Evolutionary conservation across 257 asterid genomes (phyloP).

Genomic region (Solanum pinnatisectum): DNA sequence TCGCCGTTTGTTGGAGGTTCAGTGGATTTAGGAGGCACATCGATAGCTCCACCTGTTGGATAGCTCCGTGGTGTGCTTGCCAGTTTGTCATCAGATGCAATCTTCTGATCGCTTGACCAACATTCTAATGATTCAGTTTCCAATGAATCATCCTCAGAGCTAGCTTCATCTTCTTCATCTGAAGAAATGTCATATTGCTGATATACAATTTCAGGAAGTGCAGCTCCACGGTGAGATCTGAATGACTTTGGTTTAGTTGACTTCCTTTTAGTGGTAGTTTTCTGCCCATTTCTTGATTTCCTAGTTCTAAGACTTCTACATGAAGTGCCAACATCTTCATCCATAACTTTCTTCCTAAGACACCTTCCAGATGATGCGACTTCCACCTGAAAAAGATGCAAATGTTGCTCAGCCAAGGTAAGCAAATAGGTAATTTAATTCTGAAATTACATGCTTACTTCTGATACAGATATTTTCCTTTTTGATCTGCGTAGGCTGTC

Average conservation of each 20-base stretch:
- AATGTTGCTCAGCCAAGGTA: conserved; percentile 17
- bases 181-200: conserved; percentile 49
- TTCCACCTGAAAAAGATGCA: conserved; percentile 50
- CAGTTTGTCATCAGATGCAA: conserved; percentile 21
- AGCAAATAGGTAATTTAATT: conserved; percentile 4
- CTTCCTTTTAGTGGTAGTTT: conserved; percentile 40
- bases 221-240: conserved; percentile 74
- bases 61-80: conserved; percentile 17
- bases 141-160: conserved; percentile 41
- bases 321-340: conserved; percentile 47
- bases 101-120: conserved; percentile 26
- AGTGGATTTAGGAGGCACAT: conserved; percentile 27
- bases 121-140: conserved; percentile 50
- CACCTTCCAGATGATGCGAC: conserved; percentile 47
- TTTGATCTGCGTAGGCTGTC: conserved; percentile 65
- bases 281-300: conserved; percentile 35
- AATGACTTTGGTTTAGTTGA: conserved; percentile 36
- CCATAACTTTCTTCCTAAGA: conserved; percentile 45
- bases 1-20: conserved; percentile 29
- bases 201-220: conserved; percentile 51
- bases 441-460: conserved; percentile 42
- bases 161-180: conserved; percentile 56
- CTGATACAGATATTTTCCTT: conserved; percentile 51
- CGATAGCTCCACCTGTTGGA: conserved; percentile 18
- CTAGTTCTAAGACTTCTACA: conserved; percentile 46